Percentiles rank a stretch among this genome's conserved stretches.
Evolutionary conservation across 73 alveolate genomes (phyloP).

Genomic region (Tetrahymena elliotti): DNA sequence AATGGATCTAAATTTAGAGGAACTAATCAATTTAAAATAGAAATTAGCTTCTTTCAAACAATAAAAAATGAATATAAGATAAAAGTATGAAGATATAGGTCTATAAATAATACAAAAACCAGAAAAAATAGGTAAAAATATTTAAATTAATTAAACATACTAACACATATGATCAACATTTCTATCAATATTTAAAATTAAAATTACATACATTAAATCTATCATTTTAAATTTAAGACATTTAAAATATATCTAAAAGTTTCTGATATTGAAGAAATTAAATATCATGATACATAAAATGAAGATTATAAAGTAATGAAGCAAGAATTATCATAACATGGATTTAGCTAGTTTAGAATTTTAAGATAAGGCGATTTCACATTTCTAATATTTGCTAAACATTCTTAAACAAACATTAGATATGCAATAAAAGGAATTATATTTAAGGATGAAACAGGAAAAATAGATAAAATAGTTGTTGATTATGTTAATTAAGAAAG

Average conservation of each 20-base stretch:
- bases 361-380: background rate
- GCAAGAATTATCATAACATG: background rate
- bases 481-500: background rate
- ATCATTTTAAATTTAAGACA: too few relatives aligned
- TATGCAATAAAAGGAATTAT: background rate
- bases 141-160: too few relatives aligned
- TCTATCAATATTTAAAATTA: too few relatives aligned
- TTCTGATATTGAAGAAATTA: background rate
- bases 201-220: too few relatives aligned
- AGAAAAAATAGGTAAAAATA: background rate
- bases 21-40: too few relatives aligned
- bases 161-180: too few relatives aligned
- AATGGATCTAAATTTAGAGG: background rate
- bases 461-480: background rate
- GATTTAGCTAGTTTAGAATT: background rate
- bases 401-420: background rate
- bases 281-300: too few relatives aligned
- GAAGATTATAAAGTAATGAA: background rate
- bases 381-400: background rate
- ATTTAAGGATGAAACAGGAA: background rate
- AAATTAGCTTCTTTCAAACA: background rate
- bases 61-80: background rate
- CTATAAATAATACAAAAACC: background rate
- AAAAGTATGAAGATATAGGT: background rate
- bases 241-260: too few relatives aligned